Percentiles rank a stretch among this genome's conserved stretches.
Conservation (phyloP, 1,284 basidiomycete species). For the Abortiporus biennis region DNA sequence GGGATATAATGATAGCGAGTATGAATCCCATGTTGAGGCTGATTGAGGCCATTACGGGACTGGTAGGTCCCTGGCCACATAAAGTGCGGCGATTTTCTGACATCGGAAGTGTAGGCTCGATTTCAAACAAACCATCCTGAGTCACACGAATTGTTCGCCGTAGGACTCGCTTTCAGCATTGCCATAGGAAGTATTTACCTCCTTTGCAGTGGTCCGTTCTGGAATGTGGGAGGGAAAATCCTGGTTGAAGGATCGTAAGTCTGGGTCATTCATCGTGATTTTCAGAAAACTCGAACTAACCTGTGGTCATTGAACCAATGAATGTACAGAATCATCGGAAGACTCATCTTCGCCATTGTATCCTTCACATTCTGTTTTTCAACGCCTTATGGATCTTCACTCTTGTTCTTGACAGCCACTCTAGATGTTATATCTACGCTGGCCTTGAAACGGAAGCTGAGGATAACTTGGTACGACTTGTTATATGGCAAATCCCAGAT, state of each 20-base stretch:
- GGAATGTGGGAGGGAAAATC: constrained; percentile 1
- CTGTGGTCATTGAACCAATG: no score
- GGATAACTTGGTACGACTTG: background rate
- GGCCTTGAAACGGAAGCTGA: background rate
- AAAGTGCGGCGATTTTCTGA: no score
- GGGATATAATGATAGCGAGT: no score
- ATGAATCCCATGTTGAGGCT: no score
- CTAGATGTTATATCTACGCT: background rate
- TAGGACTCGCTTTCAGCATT: background rate
- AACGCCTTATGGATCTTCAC: constrained; percentile 1
- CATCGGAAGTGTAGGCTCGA: no score
- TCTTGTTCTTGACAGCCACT: background rate
- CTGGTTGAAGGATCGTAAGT: constrained; percentile 3
- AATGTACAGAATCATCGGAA: no score
- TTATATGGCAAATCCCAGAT: background rate
- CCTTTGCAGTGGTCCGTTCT: background rate
- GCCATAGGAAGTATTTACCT: background rate
- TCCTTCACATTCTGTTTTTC: background rate
- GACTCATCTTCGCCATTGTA: background rate
- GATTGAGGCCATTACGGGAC: no score
- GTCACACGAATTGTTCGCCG: background rate
- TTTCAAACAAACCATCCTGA: no score
- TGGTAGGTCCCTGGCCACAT: no score
- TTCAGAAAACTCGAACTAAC: background rate
- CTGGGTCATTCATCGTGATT: background rate